Evolutionary conservation across 176 grass and related monocot genomes (phyloP).

Genomic region (Aegilops speltoides): DNA sequence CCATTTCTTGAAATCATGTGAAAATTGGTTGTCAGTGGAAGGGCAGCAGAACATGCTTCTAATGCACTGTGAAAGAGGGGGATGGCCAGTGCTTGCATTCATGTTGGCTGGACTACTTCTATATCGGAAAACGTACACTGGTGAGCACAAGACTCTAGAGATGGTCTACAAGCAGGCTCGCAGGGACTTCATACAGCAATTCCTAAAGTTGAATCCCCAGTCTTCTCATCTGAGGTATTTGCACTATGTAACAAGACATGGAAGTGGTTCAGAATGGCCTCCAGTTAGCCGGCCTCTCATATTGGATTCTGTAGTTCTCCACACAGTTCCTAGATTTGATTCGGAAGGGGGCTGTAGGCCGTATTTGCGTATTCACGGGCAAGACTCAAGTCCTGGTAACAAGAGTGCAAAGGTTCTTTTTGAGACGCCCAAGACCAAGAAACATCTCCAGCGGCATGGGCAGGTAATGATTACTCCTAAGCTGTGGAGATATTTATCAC

Average conservation of each 20-base stretch:
- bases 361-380: constrained; percentile 70
- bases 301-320: constrained; percentile 65
- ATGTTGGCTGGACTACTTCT: constrained; percentile 91
- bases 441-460: constrained; percentile 60
- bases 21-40: constrained; percentile 95
- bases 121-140: constrained; percentile 74
- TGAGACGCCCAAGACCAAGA: constrained; percentile 70
- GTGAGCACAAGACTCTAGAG: constrained; percentile 90
- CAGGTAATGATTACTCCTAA: constrained; percentile 54
- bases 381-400: constrained; percentile 65
- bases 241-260: constrained; percentile 81
- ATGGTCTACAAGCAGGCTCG: constrained; percentile 98
- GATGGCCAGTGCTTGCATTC: constrained; percentile 93
- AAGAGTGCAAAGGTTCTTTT: constrained; percentile 80
- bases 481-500: background rate
- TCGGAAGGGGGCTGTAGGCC: constrained; percentile 69
- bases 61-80: constrained; percentile 91
- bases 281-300: constrained; percentile 51
- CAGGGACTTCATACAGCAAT: constrained; percentile 80
- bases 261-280: constrained; percentile 85
- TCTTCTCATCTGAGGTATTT: constrained; percentile 94
- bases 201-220: constrained; percentile 87
- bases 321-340: constrained; percentile 71
- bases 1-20: constrained; percentile 94
- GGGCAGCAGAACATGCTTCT: constrained; percentile 92